Evolutionary conservation across 805 yeast genomes (phyloP).

Genomic region (Candida incommunis): DNA sequence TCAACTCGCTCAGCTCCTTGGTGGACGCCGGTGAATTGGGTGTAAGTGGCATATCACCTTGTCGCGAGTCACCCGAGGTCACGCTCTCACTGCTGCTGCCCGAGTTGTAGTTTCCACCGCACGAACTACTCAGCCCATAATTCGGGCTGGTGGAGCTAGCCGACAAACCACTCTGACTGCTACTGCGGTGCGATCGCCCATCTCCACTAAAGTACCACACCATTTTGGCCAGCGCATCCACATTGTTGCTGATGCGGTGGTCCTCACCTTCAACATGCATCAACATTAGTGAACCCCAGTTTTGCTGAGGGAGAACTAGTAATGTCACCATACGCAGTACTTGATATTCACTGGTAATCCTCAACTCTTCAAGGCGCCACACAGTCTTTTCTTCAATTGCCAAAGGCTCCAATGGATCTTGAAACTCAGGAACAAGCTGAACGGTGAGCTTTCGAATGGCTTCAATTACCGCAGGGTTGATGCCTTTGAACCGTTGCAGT

Average conservation of each 20-base stretch:
- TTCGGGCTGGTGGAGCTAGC: too few relatives aligned
- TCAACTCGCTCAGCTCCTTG: background rate
- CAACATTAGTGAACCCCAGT: background rate
- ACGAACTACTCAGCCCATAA: too few relatives aligned
- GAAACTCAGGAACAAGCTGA: conserved; percentile 9
- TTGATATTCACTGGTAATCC: conserved; percentile 19
- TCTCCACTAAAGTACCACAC: background rate
- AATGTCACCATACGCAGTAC: conserved; percentile 12
- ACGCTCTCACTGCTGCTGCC: background rate
- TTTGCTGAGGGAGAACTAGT: background rate
- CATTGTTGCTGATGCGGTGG: background rate
- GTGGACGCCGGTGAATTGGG: background rate
- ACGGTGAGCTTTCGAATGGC: conserved; percentile 18
- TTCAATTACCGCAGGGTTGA: conserved; percentile 18
- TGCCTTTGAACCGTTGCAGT: background rate
- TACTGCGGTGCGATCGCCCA: background rate
- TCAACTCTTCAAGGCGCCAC: conserved; percentile 18
- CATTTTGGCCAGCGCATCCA: background rate
- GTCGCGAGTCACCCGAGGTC: background rate
- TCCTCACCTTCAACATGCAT: background rate
- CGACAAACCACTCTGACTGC: background rate
- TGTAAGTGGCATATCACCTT: background rate
- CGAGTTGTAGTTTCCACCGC: background rate
- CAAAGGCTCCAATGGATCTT: conserved; percentile 6
- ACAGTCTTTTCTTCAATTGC: conserved; percentile 11